Base-by-base conservation (phyloP, 306 rosid species). In the Prunus mume region DNA sequence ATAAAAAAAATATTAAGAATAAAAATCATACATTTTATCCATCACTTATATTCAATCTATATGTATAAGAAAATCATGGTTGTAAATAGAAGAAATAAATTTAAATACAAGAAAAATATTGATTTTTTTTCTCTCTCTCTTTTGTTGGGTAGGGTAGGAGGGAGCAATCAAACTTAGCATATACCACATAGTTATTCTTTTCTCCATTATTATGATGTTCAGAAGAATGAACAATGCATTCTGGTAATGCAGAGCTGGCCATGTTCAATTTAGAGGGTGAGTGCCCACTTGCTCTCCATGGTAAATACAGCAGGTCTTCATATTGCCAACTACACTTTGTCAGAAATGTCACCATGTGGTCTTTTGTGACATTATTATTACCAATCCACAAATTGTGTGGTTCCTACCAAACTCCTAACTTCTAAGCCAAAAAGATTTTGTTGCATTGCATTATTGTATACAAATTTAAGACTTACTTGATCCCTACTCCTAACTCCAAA, bases 231-330 rank as follows among this genome's bases (percentile, higher is more conserved):
- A 20, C 14, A 56, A 38, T 20, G 62, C 28, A n/a, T 56, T 12
- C 12, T 34, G 20, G 3, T 4, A 43, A 9, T 47, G 75, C 64
- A 74, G 12, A n/a, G 84, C 84, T 75, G 76, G 72, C 76, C 79
- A 80, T 75, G 80, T 80, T 74, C 13, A 58, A 38, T 52, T 71
- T 3, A 3, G 41, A 30, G 74, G 9, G 64, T 20, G 30, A 9
- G 34, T 14, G n/a, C 18, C 75, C 51, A 71, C 62, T 17, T 38
- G 54, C 20, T 22, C 22, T 34, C 30, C 47, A 55, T 4, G 51
- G 15, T 12, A 68, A 68, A 68, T n/a, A 12, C 13, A 38, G 60
- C 43, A 4, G 76, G 55, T 15, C 57, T 58, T 67, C 14, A 15
- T 24, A 19, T 60, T 73, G 57, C 68, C 77, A 73, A 43, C 76